A percentile compares a stretch with the other conserved stretches of the same genome.
Evolutionary conservation across 1,139 yeast species (phyloP).

Genomic region (Scheffersomyces segobiensis): DNA sequence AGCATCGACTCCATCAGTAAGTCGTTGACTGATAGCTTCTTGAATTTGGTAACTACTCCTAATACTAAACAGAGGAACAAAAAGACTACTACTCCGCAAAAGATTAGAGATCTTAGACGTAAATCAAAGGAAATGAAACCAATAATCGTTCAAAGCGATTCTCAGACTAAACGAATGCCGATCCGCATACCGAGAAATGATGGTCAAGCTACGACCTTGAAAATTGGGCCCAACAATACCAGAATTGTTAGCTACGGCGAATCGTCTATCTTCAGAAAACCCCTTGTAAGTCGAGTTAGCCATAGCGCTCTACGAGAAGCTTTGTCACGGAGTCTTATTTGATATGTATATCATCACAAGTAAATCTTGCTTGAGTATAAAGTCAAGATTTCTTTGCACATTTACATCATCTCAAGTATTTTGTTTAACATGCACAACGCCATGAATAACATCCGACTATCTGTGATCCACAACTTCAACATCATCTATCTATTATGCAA

Average conservation of each 20-base stretch:
- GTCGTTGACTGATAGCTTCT: conserved; percentile 20
- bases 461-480: background rate
- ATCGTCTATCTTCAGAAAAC: conserved; percentile 38
- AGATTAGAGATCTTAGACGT: conserved; percentile 18
- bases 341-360: background rate
- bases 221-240: conserved; percentile 50
- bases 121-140: conserved; percentile 9
- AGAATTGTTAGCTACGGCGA: conserved; percentile 44
- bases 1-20: conserved; percentile 14
- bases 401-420: background rate
- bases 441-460: background rate
- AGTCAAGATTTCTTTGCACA: background rate
- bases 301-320: conserved; percentile 39
- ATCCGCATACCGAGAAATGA: conserved; percentile 19
- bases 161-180: conserved; percentile 29
- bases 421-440: background rate
- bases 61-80: background rate
- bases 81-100: conserved; percentile 16
- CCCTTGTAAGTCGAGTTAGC: conserved; percentile 36
- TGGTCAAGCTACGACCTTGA: conserved; percentile 46
- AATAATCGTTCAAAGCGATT: conserved; percentile 12
- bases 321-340: conserved; percentile 14
- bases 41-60: conserved; percentile 13
- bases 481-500: background rate
- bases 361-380: background rate